phyloP scores from a whole-genome alignment of 345 rosid species.

The Citrus medica region DNA sequence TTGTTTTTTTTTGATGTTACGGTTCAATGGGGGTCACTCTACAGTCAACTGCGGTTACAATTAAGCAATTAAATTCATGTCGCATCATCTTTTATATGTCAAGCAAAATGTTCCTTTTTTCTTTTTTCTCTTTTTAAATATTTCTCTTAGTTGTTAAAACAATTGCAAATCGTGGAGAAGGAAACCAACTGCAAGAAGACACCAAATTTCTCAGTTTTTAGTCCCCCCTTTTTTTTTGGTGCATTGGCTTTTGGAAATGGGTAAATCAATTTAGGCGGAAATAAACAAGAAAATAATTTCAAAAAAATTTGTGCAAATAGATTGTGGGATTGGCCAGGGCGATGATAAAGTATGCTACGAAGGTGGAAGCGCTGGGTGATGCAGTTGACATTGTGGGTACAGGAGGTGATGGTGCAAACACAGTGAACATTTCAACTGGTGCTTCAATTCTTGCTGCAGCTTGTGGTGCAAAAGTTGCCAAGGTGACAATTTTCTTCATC shows the following conservation, averaged over 20 bases:
- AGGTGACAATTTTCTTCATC: constrained; percentile 41
- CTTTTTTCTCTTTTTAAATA: too few species aligned
- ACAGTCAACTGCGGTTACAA: not conserved
- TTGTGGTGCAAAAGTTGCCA: constrained; percentile 94
- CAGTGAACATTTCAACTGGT: constrained; percentile 93
- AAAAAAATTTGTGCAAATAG: constrained; percentile 30
- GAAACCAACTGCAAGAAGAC: not conserved
- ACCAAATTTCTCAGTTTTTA: not conserved
- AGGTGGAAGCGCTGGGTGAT: constrained; percentile 73
- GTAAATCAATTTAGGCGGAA: not conserved
- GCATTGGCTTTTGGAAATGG: not conserved
- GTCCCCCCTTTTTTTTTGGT: not conserved
- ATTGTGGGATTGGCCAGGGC: constrained; percentile 84
- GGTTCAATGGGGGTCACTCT: too few species aligned
- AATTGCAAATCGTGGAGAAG: not conserved
- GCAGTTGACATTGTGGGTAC: constrained; percentile 92
- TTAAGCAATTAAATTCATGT: not conserved
- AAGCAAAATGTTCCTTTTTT: too few species aligned
- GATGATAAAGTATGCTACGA: constrained; percentile 71
- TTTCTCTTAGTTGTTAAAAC: not conserved
- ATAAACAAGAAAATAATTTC: not conserved
- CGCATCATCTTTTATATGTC: not conserved
- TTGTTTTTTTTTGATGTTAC: too few species aligned
- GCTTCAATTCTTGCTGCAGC: constrained; percentile 94
- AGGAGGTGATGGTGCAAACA: constrained; percentile 95